Percentiles rank a stretch among this genome's conserved stretches.
Conservation (phyloP, 2,329 filamentous ascomycete genomes). For the Pyrenophora seminiperda region DNA sequence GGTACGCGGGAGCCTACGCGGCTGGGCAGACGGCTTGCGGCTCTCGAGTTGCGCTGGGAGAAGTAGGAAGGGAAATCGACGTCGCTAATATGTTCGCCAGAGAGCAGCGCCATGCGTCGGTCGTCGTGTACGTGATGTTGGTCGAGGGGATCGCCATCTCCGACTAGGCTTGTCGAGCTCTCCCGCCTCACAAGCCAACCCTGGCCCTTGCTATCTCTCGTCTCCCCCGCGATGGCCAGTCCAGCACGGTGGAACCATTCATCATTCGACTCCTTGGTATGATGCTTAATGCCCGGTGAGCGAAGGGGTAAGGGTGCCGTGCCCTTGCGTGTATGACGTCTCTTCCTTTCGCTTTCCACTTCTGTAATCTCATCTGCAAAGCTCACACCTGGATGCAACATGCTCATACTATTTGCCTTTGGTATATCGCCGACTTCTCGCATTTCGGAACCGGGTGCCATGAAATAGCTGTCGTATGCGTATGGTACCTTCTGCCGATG, state of each 20-base stretch:
- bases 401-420: conserved; percentile 55
- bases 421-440: conserved; percentile 46
- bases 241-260: conserved; percentile 66
- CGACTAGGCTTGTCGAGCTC: conserved; percentile 60
- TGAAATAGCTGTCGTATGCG: conserved; percentile 44
- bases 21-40: conserved; percentile 45
- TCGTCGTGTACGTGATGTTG: conserved; percentile 30
- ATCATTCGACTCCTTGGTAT: conserved; percentile 46
- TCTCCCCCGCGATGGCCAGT: conserved; percentile 60
- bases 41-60: conserved; percentile 37
- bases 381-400: conserved; percentile 43
- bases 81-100: conserved; percentile 42
- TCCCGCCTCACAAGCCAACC: conserved; percentile 63
- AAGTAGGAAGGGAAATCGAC: conserved; percentile 42
- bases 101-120: conserved; percentile 36
- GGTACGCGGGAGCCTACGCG: conserved; percentile 47
- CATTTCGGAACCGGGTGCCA: conserved; percentile 27
- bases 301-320: conserved; percentile 37
- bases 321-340: conserved; percentile 40
- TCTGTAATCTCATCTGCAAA: conserved; percentile 26
- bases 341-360: conserved; percentile 10
- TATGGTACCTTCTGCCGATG: conserved; percentile 45
- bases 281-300: conserved; percentile 33
- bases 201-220: conserved; percentile 66
- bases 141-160: conserved; percentile 45